phyloP scores from a whole-genome alignment of 345 rosid species.

The Lumnitzera racemosa region DNA sequence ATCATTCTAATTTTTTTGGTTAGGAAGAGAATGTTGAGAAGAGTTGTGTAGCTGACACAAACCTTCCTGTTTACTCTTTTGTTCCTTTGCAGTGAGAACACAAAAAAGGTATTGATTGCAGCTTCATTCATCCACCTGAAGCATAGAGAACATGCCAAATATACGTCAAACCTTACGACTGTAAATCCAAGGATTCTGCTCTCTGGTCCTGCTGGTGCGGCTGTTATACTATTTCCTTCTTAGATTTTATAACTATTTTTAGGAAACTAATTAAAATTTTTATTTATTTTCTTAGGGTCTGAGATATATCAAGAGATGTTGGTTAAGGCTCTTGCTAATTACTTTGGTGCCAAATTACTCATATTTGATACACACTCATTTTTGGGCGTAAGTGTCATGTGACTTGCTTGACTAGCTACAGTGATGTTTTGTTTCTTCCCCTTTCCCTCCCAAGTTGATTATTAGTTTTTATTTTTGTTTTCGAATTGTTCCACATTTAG shows the following conservation, averaged over 20 bases:
- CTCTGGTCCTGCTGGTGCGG: conserved; percentile 89
- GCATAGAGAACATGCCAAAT: conserved; percentile 67
- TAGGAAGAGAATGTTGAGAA: neutral
- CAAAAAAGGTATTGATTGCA: conserved; percentile 65
- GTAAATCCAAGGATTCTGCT: conserved; percentile 83
- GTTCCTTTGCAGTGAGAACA: conserved; percentile 52
- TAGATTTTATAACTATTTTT: neutral
- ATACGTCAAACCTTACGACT: conserved; percentile 58
- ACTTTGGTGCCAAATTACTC: conserved; percentile 75
- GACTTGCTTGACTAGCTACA: neutral
- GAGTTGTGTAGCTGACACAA: neutral
- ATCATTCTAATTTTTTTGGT: neutral
- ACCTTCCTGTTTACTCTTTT: conserved; percentile 6
- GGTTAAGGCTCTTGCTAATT: conserved; percentile 77
- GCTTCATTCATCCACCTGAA: conserved; percentile 80
- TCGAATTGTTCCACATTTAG: neutral
- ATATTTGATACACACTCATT: conserved; percentile 71
- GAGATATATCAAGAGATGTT: conserved; percentile 91
- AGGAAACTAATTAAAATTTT: neutral
- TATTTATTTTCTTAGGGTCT: conserved; percentile 48
- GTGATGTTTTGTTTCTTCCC: too few species aligned
- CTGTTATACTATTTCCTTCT: neutral
- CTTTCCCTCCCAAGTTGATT: too few species aligned
- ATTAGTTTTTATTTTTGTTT: neutral
- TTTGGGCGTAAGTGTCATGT: conserved; percentile 64